Conservation (phyloP, 2,329 filamentous ascomycete species). For the Aspergillus pseudoterreus region DNA sequence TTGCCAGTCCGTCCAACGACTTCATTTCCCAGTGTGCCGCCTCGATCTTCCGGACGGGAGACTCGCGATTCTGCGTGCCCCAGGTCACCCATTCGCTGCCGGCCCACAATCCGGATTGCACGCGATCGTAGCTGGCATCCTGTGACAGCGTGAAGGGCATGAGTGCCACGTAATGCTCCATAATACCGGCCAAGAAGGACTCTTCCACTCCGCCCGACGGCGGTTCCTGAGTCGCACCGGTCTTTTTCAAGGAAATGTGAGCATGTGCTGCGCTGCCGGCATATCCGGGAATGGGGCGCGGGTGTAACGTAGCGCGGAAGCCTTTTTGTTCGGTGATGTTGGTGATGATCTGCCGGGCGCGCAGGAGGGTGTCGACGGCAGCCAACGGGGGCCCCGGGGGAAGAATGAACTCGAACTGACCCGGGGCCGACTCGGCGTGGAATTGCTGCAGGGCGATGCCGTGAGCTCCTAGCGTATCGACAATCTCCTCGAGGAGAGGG, state of each 20-base stretch:
- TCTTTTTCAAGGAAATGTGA: conserved; percentile 58
- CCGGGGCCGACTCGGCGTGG: conserved; percentile 68
- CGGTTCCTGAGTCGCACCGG: conserved; percentile 30
- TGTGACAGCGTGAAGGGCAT: conserved; percentile 66
- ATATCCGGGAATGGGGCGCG: conserved; percentile 55
- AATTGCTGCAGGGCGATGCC: conserved; percentile 68
- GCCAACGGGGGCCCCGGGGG: conserved; percentile 59
- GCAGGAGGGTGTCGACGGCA: conserved; percentile 69
- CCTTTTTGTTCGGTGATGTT: conserved; percentile 60
- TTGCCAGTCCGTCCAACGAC: conserved; percentile 73
- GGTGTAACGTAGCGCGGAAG: conserved; percentile 68
- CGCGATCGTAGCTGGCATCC: conserved; percentile 64
- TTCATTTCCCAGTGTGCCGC: conserved; percentile 74
- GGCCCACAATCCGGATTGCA: conserved; percentile 68
- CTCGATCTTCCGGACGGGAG: conserved; percentile 65
- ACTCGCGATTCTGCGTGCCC: conserved; percentile 78
- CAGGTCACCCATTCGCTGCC: conserved; percentile 76
- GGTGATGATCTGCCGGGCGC: conserved; percentile 64
- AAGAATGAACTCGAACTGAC: conserved; percentile 76
- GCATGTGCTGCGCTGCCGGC: conserved; percentile 66
- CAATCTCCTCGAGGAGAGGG: conserved; percentile 63
- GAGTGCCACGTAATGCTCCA: conserved; percentile 64
- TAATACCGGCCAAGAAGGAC: conserved; percentile 68
- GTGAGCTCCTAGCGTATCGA: conserved; percentile 55
- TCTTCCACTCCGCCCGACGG: too few relatives aligned